Evolutionary conservation across 257 asterid genomes (phyloP).

Genomic region (Jaltomata sinuosa): DNA sequence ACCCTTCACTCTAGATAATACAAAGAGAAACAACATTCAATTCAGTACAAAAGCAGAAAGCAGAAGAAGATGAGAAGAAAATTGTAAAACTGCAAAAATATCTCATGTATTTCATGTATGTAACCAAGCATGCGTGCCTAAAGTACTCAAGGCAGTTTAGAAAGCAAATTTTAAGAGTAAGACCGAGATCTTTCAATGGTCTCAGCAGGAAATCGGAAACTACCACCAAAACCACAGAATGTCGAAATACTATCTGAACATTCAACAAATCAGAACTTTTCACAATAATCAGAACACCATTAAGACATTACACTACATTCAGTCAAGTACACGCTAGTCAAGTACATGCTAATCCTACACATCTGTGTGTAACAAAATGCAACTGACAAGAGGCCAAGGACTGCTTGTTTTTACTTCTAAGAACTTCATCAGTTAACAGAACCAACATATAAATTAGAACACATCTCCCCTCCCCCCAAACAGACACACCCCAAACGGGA

Average conservation of each 20-base stretch:
- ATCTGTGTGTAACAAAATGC: not conserved
- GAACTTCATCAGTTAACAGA: not conserved
- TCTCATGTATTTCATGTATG: not conserved
- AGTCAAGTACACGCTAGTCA: not conserved
- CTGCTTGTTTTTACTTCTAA: not conserved
- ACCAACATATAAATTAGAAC: not conserved
- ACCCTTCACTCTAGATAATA: slow-evolving; percentile 67
- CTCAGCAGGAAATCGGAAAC: not conserved
- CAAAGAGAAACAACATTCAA: slow-evolving; percentile 12
- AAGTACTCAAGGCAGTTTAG: not conserved
- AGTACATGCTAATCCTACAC: not conserved
- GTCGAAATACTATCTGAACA: not conserved
- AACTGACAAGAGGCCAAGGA: not conserved
- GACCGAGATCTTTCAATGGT: not conserved
- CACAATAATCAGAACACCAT: not conserved
- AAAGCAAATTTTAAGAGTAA: not conserved
- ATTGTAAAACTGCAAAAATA: not conserved
- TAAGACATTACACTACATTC: not conserved
- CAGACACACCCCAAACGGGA: not conserved
- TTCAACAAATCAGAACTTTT: not conserved
- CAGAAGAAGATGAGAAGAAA: not conserved
- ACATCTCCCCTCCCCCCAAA: not conserved
- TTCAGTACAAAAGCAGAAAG: not conserved
- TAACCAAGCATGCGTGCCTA: not conserved
- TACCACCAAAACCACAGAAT: not conserved